phyloP scores from a whole-genome alignment of 805 yeast genomes.

The Pichia paraexigua region DNA sequence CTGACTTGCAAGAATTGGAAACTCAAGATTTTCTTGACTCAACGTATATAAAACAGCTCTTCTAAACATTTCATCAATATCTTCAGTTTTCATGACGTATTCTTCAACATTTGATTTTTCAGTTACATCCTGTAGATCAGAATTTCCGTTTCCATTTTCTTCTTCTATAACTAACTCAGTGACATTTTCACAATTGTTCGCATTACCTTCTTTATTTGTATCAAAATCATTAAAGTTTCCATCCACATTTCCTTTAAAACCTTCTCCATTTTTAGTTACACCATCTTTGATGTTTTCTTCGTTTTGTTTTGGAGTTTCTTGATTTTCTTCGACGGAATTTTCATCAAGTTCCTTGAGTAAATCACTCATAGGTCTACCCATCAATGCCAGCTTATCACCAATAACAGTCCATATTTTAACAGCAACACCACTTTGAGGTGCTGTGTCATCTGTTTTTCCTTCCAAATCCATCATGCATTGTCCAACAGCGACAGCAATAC shows the following conservation, averaged over 20 bases:
- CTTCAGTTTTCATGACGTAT: slow-evolving; percentile 43
- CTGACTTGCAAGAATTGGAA: slow-evolving; percentile 67
- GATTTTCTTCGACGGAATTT: neutral
- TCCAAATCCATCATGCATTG: slow-evolving; percentile 42
- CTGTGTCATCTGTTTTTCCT: slow-evolving; percentile 40
- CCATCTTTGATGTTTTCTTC: slow-evolving; percentile 5
- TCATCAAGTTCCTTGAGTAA: neutral
- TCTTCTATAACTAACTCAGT: neutral
- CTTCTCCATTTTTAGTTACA: neutral
- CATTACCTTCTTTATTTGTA: slow-evolving; percentile 6
- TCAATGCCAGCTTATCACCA: slow-evolving; percentile 54
- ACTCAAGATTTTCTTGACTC: slow-evolving; percentile 43
- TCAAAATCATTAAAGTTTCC: neutral
- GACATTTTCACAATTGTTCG: neutral
- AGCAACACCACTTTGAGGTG: slow-evolving; percentile 62
- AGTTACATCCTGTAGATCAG: slow-evolving; percentile 5
- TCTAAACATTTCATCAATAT: slow-evolving; percentile 66
- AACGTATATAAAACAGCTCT: slow-evolving; percentile 67
- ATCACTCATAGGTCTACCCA: slow-evolving; percentile 31
- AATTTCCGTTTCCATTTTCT: neutral
- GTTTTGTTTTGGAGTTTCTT: slow-evolving; percentile 9
- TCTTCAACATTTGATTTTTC: slow-evolving; percentile 23
- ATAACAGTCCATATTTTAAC: slow-evolving; percentile 61
- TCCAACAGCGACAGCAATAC: slow-evolving; percentile 68
- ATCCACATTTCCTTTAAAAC: neutral